Evolutionary conservation across 2,329 filamentous ascomycete species (phyloP).

Genomic region (Talaromyces sp.): DNA sequence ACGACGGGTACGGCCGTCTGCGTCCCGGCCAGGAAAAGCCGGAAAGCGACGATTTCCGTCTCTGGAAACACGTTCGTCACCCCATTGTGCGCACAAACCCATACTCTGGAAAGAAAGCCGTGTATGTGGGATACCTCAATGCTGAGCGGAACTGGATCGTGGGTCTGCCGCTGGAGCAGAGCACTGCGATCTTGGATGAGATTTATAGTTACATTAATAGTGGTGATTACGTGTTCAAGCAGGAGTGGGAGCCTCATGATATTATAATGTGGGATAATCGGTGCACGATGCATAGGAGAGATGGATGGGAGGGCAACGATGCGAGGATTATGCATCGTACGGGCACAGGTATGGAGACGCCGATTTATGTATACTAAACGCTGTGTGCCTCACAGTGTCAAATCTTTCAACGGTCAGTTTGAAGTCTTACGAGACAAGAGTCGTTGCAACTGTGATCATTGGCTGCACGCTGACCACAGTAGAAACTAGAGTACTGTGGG

Average conservation of each 20-base stretch:
- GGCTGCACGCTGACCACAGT: too few species aligned
- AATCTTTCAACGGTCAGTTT: background rate
- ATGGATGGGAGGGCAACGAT: background rate
- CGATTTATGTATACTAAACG: background rate
- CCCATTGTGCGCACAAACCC: background rate
- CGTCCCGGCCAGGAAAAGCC: background rate
- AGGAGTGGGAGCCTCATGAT: background rate
- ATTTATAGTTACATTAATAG: background rate
- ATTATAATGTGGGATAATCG: background rate
- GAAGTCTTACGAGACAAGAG: background rate
- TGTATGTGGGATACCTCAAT: background rate
- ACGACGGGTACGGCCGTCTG: background rate
- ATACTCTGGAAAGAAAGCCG: background rate
- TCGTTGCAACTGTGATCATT: too few species aligned
- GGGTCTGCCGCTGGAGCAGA: background rate
- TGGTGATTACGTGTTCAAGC: background rate
- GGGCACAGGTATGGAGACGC: background rate
- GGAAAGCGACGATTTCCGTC: background rate
- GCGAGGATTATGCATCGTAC: background rate
- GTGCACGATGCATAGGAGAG: background rate
- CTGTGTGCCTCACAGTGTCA: background rate
- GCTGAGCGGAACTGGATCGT: background rate
- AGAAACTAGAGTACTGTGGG: too few species aligned
- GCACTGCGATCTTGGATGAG: background rate
- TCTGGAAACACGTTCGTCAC: background rate